These are phyloP conservation scores for Cordyceps fumosorosea DNA, from an alignment of 2,329 filamentous ascomycete genomes.

Conservation along the genomic window DNA sequence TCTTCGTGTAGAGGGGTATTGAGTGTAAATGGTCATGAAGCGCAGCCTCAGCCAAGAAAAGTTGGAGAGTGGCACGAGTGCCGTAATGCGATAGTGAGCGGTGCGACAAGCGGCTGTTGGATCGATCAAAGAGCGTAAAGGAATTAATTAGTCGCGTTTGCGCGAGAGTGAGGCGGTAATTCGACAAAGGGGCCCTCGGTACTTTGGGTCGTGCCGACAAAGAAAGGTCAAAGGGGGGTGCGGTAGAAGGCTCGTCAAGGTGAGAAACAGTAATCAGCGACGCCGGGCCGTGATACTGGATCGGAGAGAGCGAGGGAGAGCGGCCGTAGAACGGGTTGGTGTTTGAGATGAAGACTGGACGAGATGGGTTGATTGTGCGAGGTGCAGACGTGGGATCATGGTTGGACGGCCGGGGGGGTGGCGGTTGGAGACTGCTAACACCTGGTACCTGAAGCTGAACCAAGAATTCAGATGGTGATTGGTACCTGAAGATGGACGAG, in stretches of 20 bases:
- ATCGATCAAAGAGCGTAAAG: neutral
- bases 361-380: neutral
- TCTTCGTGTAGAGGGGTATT: slow-evolving; percentile 5
- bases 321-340: neutral
- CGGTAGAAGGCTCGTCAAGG: neutral
- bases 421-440: neutral
- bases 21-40: neutral
- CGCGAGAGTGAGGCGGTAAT: neutral
- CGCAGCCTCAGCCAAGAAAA: neutral
- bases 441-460: neutral
- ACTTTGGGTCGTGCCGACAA: neutral
- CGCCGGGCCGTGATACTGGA: slow-evolving; percentile 8
- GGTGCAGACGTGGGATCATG: neutral
- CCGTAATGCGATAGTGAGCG: neutral
- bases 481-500: neutral
- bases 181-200: neutral
- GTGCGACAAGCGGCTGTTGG: neutral
- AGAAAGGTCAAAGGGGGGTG: neutral
- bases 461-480: neutral
- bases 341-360: slow-evolving; percentile 2
- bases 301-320: neutral
- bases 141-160: neutral
- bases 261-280: neutral
- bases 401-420: neutral
- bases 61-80: neutral